Evolutionary conservation across 139 green algal species (phyloP), one percentile per base, ranked within the genome.

Genomic region (Astrephomene gubernaculifera): DNA sequence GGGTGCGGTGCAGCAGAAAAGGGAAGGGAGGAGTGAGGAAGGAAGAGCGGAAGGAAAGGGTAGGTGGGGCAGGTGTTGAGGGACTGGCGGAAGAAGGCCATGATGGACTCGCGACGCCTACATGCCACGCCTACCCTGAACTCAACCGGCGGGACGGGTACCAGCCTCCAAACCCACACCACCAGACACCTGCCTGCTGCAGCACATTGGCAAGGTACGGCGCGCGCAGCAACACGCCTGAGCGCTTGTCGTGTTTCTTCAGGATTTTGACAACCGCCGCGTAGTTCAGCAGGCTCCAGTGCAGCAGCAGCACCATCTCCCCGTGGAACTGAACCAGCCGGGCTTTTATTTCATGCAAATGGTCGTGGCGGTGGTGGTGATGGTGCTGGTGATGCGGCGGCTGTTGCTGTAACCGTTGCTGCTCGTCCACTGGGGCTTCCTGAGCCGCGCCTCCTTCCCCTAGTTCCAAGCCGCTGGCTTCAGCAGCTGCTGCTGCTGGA

Each of bases 171-270:
- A n/a, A n/a, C n/a, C n/a, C n/a, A n/a, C n/a, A n/a, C n/a, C n/a
- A n/a, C n/a, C n/a, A n/a, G n/a, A n/a, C n/a, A n/a, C 86, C 5
- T 49, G 92, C 90, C 90, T 96, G 94, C 65, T 94, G 87, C 79
- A 97, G 83, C 31, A 96, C 85, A 68, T 93, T 96, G 41, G 89
- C 86, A 5, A 96, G 84, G 79, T 93, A 95, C 1, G 92, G 89
- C 38, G 88, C 87, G 7, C 93, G 71, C 63, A 95, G 90, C 83
- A 93, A 78, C 71, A 94, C 64, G 27, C 94, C 93, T 2, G 93
- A 92, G 35, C 91, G 87, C 89, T 97, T 97, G 86, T 92, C 92
- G 75, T 98, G 95, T 87, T 98, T 98, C 81, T 98, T 98, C 39
- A 98, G 86, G 79, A 98, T 98, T 88, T 98, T 98, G n/a, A 94